Evolutionary conservation across 2,329 filamentous ascomycete genomes (phyloP), one percentile per base, ranked within the genome.

Genomic region (Calonectria naviculata): DNA sequence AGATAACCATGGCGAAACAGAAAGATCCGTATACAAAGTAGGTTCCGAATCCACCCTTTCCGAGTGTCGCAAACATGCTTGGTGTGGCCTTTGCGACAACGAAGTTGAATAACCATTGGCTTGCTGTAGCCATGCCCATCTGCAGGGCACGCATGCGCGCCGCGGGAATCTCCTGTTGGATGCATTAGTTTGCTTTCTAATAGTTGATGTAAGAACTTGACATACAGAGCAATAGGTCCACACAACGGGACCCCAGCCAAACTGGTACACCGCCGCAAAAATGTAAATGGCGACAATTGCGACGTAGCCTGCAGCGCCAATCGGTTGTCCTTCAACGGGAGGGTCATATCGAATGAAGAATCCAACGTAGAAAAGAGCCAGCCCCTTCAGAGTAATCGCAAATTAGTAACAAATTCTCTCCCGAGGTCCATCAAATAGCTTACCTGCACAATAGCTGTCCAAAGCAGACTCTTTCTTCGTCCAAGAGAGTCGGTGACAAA

Each of bases 101-200:
- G 49, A 72, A 72, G 24, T 72, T 72, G 63, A 72, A 72, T 17
- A 72, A 38, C 64, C 67, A 72, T 24, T 72, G 70, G 26, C 67
- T 67, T 1, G 70, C 67, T 2, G 70, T 72, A 1, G 70, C 67
- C 67, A 72, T 70, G 7, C 70, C 70, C 64, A 72, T 72, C 41
- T 70, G 67, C 4, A 72, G 49, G 1, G 70, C 62, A 31, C 70
- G 70, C 67, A 72, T 72, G 26, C 70, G 70, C 2, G 70, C 70
- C 0, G 70, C 67, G 3, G 70, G 67, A 7, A 71, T 71, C 9
- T 71, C 67, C 60, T 71, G 26, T 4, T 17, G 9, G 1, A 2
- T 4, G 1, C 26, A 19, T 68, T 2, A 71, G 65, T 19, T 1
- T 2, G 2, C 9, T 1, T 2, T n/a, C 15, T n/a, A 2, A 17